phyloP scores from a whole-genome alignment of 176 grass and related monocot species.

The Cenchrus purpureus region DNA sequence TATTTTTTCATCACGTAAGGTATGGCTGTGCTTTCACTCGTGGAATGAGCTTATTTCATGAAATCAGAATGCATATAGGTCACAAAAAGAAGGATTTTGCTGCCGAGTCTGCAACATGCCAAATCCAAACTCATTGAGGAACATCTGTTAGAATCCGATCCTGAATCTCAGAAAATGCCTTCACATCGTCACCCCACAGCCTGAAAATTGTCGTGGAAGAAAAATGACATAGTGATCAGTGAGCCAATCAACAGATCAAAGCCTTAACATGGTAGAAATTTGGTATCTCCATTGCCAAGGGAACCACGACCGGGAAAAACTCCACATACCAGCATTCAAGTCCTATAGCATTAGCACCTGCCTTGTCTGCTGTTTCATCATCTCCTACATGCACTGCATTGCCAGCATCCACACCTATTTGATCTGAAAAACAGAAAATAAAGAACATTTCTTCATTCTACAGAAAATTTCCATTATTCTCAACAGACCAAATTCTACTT shows the following conservation, averaged over 20 bases:
- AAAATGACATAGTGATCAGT: neutral
- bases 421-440: constrained; percentile 54
- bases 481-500: neutral
- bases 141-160: constrained; percentile 43
- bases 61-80: neutral
- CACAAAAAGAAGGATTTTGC: neutral
- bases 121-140: constrained; percentile 1
- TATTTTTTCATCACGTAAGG: neutral
- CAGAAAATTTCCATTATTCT: neutral
- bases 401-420: constrained; percentile 62
- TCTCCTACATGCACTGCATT: constrained; percentile 85
- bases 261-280: neutral
- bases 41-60: neutral
- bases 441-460: neutral
- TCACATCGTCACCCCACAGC: constrained; percentile 87
- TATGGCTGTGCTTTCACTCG: no score
- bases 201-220: constrained; percentile 39
- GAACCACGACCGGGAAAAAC: neutral
- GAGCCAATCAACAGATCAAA: neutral
- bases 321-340: constrained; percentile 79
- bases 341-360: constrained; percentile 71
- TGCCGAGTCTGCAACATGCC: neutral
- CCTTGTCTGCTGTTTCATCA: constrained; percentile 76
- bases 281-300: neutral
- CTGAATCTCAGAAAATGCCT: constrained; percentile 58